These are phyloP conservation scores for Termitomyces sp. DNA, from an alignment of 768 basidiomycete genomes.

Conservation along the genomic window DNA sequence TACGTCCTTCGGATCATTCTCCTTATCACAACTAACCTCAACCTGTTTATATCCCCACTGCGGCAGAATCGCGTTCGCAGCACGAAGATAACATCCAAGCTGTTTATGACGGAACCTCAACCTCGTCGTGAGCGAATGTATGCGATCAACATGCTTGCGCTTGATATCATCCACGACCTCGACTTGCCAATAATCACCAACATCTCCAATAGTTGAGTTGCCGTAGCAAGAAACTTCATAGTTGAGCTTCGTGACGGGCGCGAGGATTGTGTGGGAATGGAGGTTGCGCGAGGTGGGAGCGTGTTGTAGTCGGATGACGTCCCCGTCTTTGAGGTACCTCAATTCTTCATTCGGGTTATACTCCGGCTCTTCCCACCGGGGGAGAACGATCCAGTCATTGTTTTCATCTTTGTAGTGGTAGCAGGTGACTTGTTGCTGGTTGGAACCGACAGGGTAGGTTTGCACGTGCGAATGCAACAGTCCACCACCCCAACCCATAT, in stretches of 20 bases:
- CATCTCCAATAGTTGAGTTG: conserved; percentile 82
- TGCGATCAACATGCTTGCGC: conserved; percentile 45
- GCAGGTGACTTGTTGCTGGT: conserved; percentile 96
- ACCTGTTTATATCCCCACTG: conserved; percentile 99
- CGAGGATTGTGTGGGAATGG: conserved; percentile 85
- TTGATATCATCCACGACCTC: conserved; percentile 91
- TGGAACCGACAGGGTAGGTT: conserved; percentile 85
- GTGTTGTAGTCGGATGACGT: conserved; percentile 79
- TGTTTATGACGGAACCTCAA: conserved; percentile 75
- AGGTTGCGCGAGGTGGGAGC: conserved; percentile 81
- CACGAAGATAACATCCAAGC: conserved; percentile 84
- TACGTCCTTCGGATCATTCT: conserved; percentile 70
- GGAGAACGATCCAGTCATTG: conserved; percentile 84
- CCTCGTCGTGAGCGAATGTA: conserved; percentile 89
- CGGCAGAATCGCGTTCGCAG: conserved; percentile 83
- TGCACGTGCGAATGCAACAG: conserved; percentile 97
- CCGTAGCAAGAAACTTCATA: conserved; percentile 95
- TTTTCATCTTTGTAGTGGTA: conserved; percentile 99
- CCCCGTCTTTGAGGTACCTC: conserved; percentile 67
- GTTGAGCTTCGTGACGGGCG: conserved; percentile 84
- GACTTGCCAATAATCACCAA: conserved; percentile 86
- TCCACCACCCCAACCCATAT: conserved; percentile 97
- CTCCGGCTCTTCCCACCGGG: conserved; percentile 69
- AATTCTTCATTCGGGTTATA: conserved; percentile 66
- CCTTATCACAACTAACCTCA: conserved; percentile 90